phyloP scores from a whole-genome alignment of 495 filamentous ascomycete genomes.

The Hypoxylon cercidicola region DNA sequence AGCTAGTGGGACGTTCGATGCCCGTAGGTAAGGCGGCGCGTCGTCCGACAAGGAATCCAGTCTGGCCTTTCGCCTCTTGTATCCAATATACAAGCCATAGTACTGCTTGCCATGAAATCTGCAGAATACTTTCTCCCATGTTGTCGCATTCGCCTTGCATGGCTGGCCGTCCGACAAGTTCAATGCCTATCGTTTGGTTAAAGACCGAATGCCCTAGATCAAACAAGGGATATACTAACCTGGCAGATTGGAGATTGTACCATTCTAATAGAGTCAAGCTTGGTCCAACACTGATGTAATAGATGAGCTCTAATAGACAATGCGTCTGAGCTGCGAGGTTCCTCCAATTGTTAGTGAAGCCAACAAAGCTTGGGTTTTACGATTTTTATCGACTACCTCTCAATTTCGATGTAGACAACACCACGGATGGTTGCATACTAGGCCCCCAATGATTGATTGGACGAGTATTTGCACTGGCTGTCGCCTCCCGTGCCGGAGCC shows the following conservation, averaged over 20 bases:
- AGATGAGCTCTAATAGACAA: too few relatives aligned
- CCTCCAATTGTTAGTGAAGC: too few relatives aligned
- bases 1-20: conserved; percentile 47
- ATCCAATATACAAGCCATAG: conserved; percentile 61
- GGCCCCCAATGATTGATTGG: too few relatives aligned
- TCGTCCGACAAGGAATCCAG: conserved; percentile 52
- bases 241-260: conserved; percentile 29
- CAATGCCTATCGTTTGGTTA: conserved; percentile 47
- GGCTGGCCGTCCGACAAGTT: conserved; percentile 52
- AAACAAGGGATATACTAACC: conserved; percentile 14
- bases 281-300: neutral
- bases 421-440: too few relatives aligned
- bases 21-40: conserved; percentile 51
- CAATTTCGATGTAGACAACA: too few relatives aligned
- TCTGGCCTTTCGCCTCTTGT: conserved; percentile 58
- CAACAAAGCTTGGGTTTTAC: too few relatives aligned
- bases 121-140: conserved; percentile 60
- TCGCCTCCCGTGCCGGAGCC: too few relatives aligned
- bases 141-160: conserved; percentile 51
- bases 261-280: conserved; percentile 1
- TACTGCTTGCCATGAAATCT: conserved; percentile 58
- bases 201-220: neutral
- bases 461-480: too few relatives aligned
- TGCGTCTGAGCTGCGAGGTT: too few relatives aligned
- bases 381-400: too few relatives aligned